Base-by-base conservation (phyloP, 805 yeast species). In the Ogataea minuta region DNA sequence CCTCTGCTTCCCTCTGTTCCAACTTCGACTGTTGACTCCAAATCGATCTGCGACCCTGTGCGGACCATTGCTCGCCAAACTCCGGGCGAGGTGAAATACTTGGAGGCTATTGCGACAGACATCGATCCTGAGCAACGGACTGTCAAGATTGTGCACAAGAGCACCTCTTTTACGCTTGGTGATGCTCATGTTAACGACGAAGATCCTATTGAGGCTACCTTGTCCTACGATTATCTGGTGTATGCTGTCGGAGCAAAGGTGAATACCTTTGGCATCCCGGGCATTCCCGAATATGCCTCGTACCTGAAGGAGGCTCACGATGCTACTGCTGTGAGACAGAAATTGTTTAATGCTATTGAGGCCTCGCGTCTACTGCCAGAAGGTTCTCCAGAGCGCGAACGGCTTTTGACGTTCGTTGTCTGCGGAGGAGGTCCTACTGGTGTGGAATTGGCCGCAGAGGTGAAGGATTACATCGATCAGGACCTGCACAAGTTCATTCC, bases 391-490 rank as follows among this genome's bases (percentile, higher is more conserved):
- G 95, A 85, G 62, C 79, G 96, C 67, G 77, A 79, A 67, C 77
- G 95, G 61, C 74, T 90, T 56, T 74, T 89, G 59, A 83, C 84
- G 46, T 80, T 88, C 53, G 91, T 90, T 46, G 95, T 90, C 47
- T 95, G 91, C 48, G 97, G 97, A 54, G 97, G 96, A 64, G 97
- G 97, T 43, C 96, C 97, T 59, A 89, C 97, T 35, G 97, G 97
- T 67, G 96, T 90, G 43, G 96, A 89, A 67, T 83, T 87, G 52
- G 96, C 96, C 52, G 97, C 95, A 56, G 96, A 90, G 67, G 70
- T 90, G 53, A 93, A 85, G 69, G 97, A 89, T 66, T 90, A 86
- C 68, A 83, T 88, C 47, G 93, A 86, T 65, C 95, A 89, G 65
- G 97, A 89, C 65, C 72, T 89, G 67, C 68, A 70, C 57, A 84